These are phyloP conservation scores for Eudorina sp. DNA, from an alignment of 139 green algal species.

Conservation along the genomic window DNA sequence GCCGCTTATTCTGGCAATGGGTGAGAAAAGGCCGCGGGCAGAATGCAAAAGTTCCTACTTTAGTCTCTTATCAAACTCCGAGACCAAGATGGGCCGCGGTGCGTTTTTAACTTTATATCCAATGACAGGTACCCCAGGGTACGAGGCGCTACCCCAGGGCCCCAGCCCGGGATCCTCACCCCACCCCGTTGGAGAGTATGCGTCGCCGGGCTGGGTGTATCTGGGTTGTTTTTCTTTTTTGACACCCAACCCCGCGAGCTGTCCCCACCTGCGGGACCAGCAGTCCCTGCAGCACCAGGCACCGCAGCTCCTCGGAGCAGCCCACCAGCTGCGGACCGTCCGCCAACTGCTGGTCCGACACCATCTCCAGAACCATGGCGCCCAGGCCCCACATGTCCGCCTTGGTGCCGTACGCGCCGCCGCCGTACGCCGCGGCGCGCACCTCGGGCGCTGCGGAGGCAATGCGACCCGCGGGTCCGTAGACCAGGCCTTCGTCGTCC, in stretches of 20 bases:
- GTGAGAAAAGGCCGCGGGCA: neutral
- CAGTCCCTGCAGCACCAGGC: slow-evolving; percentile 29
- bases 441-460: slow-evolving; percentile 28
- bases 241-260: neutral
- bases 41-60: too few relatives aligned
- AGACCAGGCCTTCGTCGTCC: slow-evolving; percentile 25
- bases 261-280: slow-evolving; percentile 43
- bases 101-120: neutral
- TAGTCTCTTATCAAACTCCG: neutral
- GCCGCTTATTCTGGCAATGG: neutral
- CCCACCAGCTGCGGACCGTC: slow-evolving; percentile 28
- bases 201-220: too few relatives aligned
- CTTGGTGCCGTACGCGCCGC: slow-evolving; percentile 24
- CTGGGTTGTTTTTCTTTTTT: neutral
- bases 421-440: slow-evolving; percentile 33
- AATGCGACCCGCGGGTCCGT: slow-evolving; percentile 28
- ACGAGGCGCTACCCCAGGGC: neutral
- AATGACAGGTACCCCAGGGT: neutral
- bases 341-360: slow-evolving; percentile 5
- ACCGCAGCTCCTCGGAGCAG: slow-evolving; percentile 22
- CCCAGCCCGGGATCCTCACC: neutral
- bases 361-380: slow-evolving; percentile 42
- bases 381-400: slow-evolving; percentile 44
- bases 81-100: too few relatives aligned
- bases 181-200: neutral